A percentile compares a stretch with the other conserved stretches of the same genome.
These are phyloP conservation scores for Cryptococcus sp. DNA, from an alignment of 1,284 basidiomycete species.

Conservation along the genomic window DNA sequence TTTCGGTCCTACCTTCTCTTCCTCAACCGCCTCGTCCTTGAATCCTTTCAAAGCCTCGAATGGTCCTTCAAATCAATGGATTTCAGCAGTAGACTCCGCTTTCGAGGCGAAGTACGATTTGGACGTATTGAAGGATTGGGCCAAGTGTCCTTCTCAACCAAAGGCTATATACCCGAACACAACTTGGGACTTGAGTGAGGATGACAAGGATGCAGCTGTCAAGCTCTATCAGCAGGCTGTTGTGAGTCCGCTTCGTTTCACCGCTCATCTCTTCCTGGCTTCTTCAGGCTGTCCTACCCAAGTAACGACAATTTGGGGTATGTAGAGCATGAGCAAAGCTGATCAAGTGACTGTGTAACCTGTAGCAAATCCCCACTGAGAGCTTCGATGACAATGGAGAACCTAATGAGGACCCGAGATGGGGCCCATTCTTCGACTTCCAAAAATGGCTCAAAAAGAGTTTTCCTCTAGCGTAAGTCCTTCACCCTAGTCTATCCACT, in stretches of 20 bases:
- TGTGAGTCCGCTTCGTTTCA: constrained; percentile 26
- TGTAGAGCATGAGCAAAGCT: not conserved
- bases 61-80: not conserved
- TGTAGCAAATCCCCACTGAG: constrained; percentile 47
- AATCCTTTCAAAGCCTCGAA: not conserved
- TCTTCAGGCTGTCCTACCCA: not conserved
- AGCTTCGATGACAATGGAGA: constrained; percentile 52
- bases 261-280: not conserved
- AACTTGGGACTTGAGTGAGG: constrained; percentile 36
- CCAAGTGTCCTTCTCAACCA: constrained; percentile 44
- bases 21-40: not conserved
- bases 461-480: constrained; percentile 46
- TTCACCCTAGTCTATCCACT: not conserved
- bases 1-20: constrained; percentile 11
- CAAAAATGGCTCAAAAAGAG: constrained; percentile 43
- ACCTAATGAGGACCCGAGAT: constrained; percentile 49
- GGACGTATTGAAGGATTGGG: constrained; percentile 11
- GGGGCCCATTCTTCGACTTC: constrained; percentile 51
- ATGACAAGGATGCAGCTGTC: constrained; percentile 30
- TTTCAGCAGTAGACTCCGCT: not conserved
- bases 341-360: no score
- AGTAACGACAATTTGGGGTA: not conserved
- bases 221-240: constrained; percentile 41
- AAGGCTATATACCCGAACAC: constrained; percentile 35
- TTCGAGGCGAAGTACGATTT: constrained; percentile 8